Base-by-base conservation (phyloP, 345 rosid genomes). In the Boechera stricta region DNA sequence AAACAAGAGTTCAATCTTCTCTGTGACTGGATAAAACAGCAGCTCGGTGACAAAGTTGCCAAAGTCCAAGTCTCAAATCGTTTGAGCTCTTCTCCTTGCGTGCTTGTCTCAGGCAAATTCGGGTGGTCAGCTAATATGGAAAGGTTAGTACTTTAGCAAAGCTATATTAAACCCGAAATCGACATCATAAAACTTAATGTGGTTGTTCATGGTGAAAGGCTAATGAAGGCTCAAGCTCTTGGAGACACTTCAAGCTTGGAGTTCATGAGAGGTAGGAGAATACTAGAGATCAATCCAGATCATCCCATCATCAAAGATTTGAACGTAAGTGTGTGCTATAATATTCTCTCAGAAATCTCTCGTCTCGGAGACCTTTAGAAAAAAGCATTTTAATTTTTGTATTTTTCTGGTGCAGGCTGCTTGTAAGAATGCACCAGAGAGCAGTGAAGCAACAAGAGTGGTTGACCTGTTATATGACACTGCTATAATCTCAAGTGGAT, bases 101-200 rank as follows among this genome's bases (percentile, higher is more conserved):
- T 93, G 60, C 98, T 96, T 75, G 99, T 96, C 67, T 93, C 97
- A 55, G 98, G 98, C 65, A 93, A 93, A 77, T 96, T 96, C 67
- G 97, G 99, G 12, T 96, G 99, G 99, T 96, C 97, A 21, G 98
- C 98, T 44, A 96, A 96, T 70, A 96, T 96, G 99, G 99, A 96
- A 80, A 96, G 99, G 97, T 94, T 63, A 47, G 86, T 65, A 62
- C 59, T 33, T 12, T 39, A 29, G 47, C 67, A 56, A n/a, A 48
- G 53, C 62, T n/a, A 4, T 59, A 29, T 9, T 16, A 10, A 60
- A 51, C 10, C 10, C 1, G 5, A 60, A 52, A 29, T 4, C 1
- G 0, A 2, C 74, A 39, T 41, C 11, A 51, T 10, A 6, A 18
- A 51, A 59, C 65, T 36, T 45, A 45, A 10, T 49, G 68, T 56